Conservation (phyloP, 768 basidiomycete genomes). For the Cystobasidiopsis lactophilus region DNA sequence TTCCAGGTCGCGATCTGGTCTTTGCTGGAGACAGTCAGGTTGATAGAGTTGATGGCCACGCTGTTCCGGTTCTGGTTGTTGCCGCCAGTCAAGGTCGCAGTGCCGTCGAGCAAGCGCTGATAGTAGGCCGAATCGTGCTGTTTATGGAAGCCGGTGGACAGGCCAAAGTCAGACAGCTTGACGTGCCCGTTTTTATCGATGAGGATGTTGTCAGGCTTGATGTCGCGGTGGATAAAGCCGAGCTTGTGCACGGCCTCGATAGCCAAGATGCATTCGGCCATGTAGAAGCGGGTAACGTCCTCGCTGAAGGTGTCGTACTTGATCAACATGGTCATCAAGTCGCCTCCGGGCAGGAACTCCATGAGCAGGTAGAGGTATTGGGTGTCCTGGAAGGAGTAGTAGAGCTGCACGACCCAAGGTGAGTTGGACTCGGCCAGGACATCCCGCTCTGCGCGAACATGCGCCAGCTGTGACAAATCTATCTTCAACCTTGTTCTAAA, state of each 20-base stretch:
- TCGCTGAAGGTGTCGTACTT: conserved; percentile 98
- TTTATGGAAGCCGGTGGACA: conserved; percentile 98
- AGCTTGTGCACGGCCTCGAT: conserved; percentile 94
- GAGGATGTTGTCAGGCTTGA: conserved; percentile 97
- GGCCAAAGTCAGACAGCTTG: conserved; percentile 93
- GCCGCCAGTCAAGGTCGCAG: conserved; percentile 15
- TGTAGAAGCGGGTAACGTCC: conserved; percentile 93
- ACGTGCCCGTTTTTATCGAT: conserved; percentile 94
- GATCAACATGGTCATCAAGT: conserved; percentile 98
- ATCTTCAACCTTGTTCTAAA: neutral
- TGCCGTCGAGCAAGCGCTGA: conserved; percentile 58
- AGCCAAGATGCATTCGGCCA: conserved; percentile 92
- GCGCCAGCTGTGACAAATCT: conserved; percentile 45
- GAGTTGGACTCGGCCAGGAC: conserved; percentile 28
- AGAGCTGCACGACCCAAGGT: conserved; percentile 30
- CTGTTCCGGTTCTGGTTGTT: conserved; percentile 50
- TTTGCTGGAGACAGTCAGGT: conserved; percentile 81
- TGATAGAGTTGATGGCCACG: conserved; percentile 91
- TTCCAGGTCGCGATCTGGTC: conserved; percentile 85
- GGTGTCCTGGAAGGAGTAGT: conserved; percentile 41
- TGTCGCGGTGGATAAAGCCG: conserved; percentile 95
- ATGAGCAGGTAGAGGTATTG: conserved; percentile 86
- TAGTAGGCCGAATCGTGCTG: conserved; percentile 93
- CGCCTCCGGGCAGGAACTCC: conserved; percentile 96
- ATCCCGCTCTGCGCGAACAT: conserved; percentile 49